A percentile compares a stretch with the other conserved stretches of the same genome.
These are phyloP conservation scores for Ceratocystis diversiconidia DNA, from an alignment of 2,329 filamentous ascomycete genomes.

Conservation along the genomic window DNA sequence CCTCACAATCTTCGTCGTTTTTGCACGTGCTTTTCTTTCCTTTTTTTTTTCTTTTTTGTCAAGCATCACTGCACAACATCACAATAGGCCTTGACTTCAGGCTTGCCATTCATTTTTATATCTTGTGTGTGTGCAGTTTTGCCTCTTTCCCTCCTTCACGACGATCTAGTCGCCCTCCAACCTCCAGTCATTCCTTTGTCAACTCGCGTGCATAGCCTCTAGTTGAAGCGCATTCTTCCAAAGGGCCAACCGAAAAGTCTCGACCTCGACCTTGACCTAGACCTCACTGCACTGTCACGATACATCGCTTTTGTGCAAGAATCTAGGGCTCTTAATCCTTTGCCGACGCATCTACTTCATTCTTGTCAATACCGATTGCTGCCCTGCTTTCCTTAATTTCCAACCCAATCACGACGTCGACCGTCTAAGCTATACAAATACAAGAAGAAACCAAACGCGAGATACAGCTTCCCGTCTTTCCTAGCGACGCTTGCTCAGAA, in stretches of 20 bases:
- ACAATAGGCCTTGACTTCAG: conserved; percentile 37
- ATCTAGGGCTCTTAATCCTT: background rate
- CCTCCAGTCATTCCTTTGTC: background rate
- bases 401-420: conserved; percentile 8
- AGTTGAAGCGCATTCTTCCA: background rate
- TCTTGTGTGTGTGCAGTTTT: conserved; percentile 19
- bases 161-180: conserved; percentile 2
- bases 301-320: background rate
- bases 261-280: background rate
- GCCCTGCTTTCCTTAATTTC: conserved; percentile 2
- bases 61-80: conserved; percentile 4
- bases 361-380: background rate
- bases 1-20: background rate
- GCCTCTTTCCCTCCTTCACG: conserved; percentile 19
- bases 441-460: background rate
- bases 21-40: conserved; percentile 19
- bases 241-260: background rate
- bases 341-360: background rate
- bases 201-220: background rate
- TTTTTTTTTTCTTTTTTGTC: conserved; percentile 22
- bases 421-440: background rate
- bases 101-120: conserved; percentile 42
- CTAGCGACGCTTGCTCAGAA: background rate
- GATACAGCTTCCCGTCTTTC: background rate
- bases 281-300: background rate